phyloP scores from a whole-genome alignment of 192 early-diverging fungal species.

The Entophlyctis luteolus region DNA sequence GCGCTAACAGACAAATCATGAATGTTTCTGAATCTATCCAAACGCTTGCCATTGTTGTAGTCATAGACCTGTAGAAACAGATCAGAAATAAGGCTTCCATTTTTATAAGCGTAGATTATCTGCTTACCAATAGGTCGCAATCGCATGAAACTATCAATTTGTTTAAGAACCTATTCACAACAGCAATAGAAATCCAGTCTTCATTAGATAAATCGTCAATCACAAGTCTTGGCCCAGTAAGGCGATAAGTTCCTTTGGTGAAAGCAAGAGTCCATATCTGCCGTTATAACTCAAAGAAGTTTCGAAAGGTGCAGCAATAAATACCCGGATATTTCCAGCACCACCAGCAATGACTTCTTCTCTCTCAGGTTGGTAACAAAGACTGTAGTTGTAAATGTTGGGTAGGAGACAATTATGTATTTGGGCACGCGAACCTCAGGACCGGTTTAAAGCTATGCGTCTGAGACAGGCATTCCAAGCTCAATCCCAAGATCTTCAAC shows the following conservation, averaged over 20 bases:
- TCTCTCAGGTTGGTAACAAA: slow-evolving; percentile 37
- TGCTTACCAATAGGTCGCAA: slow-evolving; percentile 38
- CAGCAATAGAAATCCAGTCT: slow-evolving; percentile 45
- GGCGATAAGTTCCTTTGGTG: slow-evolving; percentile 22
- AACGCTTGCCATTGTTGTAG: slow-evolving; percentile 34
- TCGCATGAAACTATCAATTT: slow-evolving; percentile 43
- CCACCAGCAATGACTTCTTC: slow-evolving; percentile 46
- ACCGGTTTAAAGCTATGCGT: slow-evolving; percentile 46
- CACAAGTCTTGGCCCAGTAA: slow-evolving; percentile 33
- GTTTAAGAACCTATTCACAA: slow-evolving; percentile 21
- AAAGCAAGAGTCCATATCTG: slow-evolving; percentile 40
- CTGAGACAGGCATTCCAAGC: slow-evolving; percentile 35
- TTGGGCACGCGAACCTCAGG: slow-evolving; percentile 34
- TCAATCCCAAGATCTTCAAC: slow-evolving; percentile 38
- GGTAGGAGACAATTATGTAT: not conserved
- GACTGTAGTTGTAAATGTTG: slow-evolving; percentile 19
- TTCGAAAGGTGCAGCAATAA: not conserved
- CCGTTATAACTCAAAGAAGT: not conserved
- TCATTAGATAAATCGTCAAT: slow-evolving; percentile 43
- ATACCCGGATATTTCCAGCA: slow-evolving; percentile 39
- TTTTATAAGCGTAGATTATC: not conserved
- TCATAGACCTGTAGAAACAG: slow-evolving; percentile 42
- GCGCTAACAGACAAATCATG: slow-evolving; percentile 49
- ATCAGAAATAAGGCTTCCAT: not conserved
- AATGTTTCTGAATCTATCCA: slow-evolving; percentile 34